Evolutionary conservation across 345 rosid genomes (phyloP), one percentile per base, ranked within the genome.

Genomic region (Aquilaria malaccensis): DNA sequence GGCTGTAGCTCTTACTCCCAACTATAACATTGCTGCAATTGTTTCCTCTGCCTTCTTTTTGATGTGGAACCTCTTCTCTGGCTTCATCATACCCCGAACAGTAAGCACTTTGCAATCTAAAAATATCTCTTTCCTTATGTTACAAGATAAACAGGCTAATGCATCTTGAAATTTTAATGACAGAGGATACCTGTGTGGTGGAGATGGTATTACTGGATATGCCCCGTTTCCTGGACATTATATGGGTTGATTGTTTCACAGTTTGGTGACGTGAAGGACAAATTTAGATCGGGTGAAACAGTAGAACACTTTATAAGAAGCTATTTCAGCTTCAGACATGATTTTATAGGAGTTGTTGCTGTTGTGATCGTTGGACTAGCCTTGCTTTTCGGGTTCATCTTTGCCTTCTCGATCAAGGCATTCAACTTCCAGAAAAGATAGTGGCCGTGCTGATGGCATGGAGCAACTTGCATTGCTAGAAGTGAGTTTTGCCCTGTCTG

Each of bases 361-460:
- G 49, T 64, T 3, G 71, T 83, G 32, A 70, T 67, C 12, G 81
- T 86, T 29, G 89, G 83, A 54, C 68, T 82, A 3, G 60, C 72
- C 1, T 32, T 87, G 66, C 74, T 74, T 37, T 83, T 92, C 52
- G 90, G 82, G 0, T 70, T 88, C 82, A 78, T 67, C 63, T 92
- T 89, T 62, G 96, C 96, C 29, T 65, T 72, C 65, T 82, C 92
- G 5, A 89, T 88, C 67, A 86, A 76, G 72, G 56, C 64, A 29
- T 87, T 92, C 67, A 89, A 86, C 74, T 92, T 92, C 89, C 93
- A 83, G 67, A 85, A 73, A 45, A 68, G 91, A 72, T 86, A 65
- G 54, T 11, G 9, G n/a, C 2, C 22, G 6, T 14, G 22, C 7
- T 11, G 15, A 51, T 49, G 2, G 5, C 50, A 10, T 1, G 55